Conservation (phyloP, 1,284 basidiomycete genomes). For the Ganoderma multipileum region DNA sequence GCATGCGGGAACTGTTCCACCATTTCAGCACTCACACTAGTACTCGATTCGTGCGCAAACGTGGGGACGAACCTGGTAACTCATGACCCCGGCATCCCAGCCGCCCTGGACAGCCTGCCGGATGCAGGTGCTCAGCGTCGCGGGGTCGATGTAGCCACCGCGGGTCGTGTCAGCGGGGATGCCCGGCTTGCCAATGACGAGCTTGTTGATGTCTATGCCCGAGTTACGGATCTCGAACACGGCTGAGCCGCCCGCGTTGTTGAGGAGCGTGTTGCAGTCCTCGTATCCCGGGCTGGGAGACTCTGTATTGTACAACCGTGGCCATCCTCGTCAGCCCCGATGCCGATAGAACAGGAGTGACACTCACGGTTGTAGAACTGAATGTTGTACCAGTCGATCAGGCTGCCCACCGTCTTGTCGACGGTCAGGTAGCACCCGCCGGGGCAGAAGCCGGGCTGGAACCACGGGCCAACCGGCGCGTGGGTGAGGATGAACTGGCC, state of each 20-base stretch:
- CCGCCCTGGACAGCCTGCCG: slow-evolving; percentile 57
- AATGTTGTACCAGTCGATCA: slow-evolving; percentile 34
- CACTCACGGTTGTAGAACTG: slow-evolving; percentile 69
- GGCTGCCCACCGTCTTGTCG: slow-evolving; percentile 24
- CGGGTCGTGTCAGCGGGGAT: slow-evolving; percentile 50
- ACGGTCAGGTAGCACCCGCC: slow-evolving; percentile 28
- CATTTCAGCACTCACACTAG: neutral
- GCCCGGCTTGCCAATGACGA: slow-evolving; percentile 71
- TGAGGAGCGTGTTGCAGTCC: slow-evolving; percentile 60
- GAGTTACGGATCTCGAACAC: slow-evolving; percentile 69
- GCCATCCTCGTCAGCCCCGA: neutral
- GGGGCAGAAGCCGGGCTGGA: slow-evolving; percentile 23
- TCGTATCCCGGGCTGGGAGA: slow-evolving; percentile 57
- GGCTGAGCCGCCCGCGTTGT: slow-evolving; percentile 50
- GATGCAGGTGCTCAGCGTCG: slow-evolving; percentile 62
- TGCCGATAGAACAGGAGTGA: neutral
- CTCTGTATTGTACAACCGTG: slow-evolving; percentile 47
- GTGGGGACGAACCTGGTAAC: slow-evolving; percentile 30
- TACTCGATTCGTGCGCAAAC: neutral
- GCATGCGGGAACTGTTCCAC: slow-evolving; percentile 22
- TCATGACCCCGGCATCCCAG: slow-evolving; percentile 63
- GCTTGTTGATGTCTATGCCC: slow-evolving; percentile 56
- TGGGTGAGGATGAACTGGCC: slow-evolving; percentile 46
- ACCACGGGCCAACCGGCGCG: slow-evolving; percentile 34
- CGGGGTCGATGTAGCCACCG: slow-evolving; percentile 63